A percentile compares a stretch with the other conserved stretches of the same genome.
These are phyloP conservation scores for Kodamaea derodonti DNA, from an alignment of 1,139 yeast genomes.

Conservation along the genomic window DNA sequence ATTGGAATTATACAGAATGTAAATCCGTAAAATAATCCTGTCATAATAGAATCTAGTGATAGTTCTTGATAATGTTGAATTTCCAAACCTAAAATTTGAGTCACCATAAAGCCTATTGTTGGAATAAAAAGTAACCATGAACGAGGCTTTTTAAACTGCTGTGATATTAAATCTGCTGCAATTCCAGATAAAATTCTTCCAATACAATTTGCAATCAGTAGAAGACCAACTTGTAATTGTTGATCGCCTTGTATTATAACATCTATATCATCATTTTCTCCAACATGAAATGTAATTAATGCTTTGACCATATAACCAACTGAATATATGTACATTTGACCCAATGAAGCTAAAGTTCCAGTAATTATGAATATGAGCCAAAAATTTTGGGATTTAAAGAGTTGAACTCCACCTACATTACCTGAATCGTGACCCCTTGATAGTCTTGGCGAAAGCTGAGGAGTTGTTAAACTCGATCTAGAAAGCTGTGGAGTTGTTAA, in stretches of 20 bases:
- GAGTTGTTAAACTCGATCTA: constrained; percentile 6
- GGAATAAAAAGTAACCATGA: constrained; percentile 48
- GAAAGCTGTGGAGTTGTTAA: constrained; percentile 7
- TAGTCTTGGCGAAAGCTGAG: not conserved
- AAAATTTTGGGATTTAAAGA: constrained; percentile 35
- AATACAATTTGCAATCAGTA: constrained; percentile 51
- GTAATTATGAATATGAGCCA: constrained; percentile 48
- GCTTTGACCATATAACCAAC: constrained; percentile 61
- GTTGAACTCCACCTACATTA: constrained; percentile 18
- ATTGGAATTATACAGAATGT: constrained; percentile 56
- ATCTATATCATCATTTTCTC: constrained; percentile 7
- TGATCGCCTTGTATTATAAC: constrained; percentile 42
- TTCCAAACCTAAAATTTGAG: constrained; percentile 40
- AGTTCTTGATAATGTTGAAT: constrained; percentile 27
- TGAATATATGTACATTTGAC: constrained; percentile 62
- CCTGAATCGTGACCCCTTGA: not conserved
- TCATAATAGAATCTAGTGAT: constrained; percentile 37
- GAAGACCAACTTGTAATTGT: constrained; percentile 52
- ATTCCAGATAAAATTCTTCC: constrained; percentile 54
- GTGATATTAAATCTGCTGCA: constrained; percentile 48
- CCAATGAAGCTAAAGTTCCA: constrained; percentile 52
- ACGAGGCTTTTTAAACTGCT: constrained; percentile 39
- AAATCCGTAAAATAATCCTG: constrained; percentile 57
- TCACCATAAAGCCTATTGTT: constrained; percentile 32
- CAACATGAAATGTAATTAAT: constrained; percentile 26